A percentile compares a stretch with the other conserved stretches of the same genome.
Conservation (phyloP, 768 basidiomycete species). For the Neoboletus magnificus region DNA sequence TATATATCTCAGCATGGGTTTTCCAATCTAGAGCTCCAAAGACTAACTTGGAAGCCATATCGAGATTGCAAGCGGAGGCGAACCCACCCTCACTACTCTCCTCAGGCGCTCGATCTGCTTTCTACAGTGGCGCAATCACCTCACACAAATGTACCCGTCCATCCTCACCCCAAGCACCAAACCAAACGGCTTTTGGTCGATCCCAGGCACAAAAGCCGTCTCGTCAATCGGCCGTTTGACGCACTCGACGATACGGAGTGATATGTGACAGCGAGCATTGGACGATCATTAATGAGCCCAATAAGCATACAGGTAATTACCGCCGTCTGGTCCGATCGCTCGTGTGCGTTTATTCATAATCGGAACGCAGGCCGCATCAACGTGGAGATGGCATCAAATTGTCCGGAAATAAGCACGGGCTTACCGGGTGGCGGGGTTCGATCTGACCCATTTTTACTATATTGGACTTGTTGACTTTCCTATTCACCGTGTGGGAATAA, state of each 20-base stretch:
- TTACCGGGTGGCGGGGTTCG: constrained; percentile 24
- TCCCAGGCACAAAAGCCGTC: constrained; percentile 57
- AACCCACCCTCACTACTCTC: too few relatives aligned
- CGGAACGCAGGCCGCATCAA: neutral
- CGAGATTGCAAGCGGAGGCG: too few relatives aligned
- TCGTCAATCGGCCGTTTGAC: constrained; percentile 54
- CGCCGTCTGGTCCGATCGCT: neutral
- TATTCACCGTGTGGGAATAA: constrained; percentile 59
- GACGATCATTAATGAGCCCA: neutral
- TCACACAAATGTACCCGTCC: neutral
- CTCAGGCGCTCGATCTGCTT: neutral
- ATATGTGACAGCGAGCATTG: constrained; percentile 31
- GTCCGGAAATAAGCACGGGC: neutral
- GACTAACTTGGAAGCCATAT: too few relatives aligned
- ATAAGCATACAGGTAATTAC: too few relatives aligned
- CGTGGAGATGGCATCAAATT: neutral
- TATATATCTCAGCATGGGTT: too few relatives aligned
- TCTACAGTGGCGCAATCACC: neutral
- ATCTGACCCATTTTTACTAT: constrained; percentile 31
- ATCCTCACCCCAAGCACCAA: constrained; percentile 51
- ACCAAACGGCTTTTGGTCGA: constrained; percentile 61
- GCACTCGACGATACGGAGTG: constrained; percentile 58
- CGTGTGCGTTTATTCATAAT: too few relatives aligned
- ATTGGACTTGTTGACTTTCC: constrained; percentile 46
- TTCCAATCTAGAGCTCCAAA: too few relatives aligned